Evolutionary conservation across 2,329 filamentous ascomycete species (phyloP).

Genomic region (Fonsecaea multimorphosa): DNA sequence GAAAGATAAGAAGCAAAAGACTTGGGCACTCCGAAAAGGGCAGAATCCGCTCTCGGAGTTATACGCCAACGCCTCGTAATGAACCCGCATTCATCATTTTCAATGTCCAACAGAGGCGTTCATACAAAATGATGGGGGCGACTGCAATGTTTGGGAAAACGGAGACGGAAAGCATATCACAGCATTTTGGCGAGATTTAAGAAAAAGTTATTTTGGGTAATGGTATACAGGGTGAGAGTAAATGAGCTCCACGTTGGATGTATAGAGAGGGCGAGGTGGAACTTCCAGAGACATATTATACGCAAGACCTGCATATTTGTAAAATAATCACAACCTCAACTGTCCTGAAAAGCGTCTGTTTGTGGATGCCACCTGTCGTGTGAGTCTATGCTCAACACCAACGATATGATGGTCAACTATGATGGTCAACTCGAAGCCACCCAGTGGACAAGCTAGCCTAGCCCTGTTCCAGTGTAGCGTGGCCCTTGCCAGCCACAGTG

Average conservation of each 20-base stretch:
- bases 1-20: constrained; percentile 56
- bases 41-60: constrained; percentile 38
- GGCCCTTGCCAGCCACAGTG: no score
- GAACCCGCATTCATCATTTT: not conserved
- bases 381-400: no score
- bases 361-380: no score
- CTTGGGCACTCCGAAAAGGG: constrained; percentile 53
- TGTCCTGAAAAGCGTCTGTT: not conserved
- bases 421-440: no score
- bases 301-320: constrained; percentile 27
- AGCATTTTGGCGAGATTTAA: constrained; percentile 17
- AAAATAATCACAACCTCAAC: constrained; percentile 20
- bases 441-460: no score
- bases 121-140: constrained; percentile 28
- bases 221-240: constrained; percentile 1
- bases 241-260: not conserved
- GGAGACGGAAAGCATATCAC: constrained; percentile 6
- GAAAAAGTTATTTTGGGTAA: constrained; percentile 25
- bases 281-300: constrained; percentile 16
- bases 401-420: no score
- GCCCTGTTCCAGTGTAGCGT: no score
- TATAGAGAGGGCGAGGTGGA: constrained; percentile 21
- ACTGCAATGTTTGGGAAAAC: constrained; percentile 13
- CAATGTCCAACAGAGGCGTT: not conserved
- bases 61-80: constrained; percentile 34